Percentiles rank a stretch among this genome's conserved stretches.
These are phyloP conservation scores for Bothriochloa decipiens DNA, from an alignment of 176 grass and related monocot genomes.

Conservation along the genomic window DNA sequence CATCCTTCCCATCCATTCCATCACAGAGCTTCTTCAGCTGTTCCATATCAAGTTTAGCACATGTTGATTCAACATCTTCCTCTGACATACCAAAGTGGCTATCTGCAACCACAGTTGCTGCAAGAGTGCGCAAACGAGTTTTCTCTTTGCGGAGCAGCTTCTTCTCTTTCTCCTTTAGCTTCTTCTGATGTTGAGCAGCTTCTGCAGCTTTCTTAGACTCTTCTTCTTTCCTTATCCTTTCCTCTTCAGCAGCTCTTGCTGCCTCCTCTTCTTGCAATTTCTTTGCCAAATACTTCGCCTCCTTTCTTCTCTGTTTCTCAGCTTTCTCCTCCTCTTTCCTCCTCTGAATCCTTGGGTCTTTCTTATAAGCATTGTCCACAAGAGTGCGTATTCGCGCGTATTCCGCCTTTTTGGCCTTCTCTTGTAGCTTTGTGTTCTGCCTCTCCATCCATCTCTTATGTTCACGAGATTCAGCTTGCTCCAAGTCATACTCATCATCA, in stretches of 20 bases:
- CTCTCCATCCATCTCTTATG: constrained; percentile 99
- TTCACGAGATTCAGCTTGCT: constrained; percentile 97
- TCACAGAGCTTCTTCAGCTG: constrained; percentile 71
- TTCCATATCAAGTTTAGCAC: constrained; percentile 68
- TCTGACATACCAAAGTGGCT: constrained; percentile 57
- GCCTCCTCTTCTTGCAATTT: constrained; percentile 93
- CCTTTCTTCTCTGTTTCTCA: constrained; percentile 86
- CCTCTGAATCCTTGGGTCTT: constrained; percentile 87
- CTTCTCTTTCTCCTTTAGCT: constrained; percentile 95
- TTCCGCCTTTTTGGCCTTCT: constrained; percentile 89
- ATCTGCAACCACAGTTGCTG: constrained; percentile 43
- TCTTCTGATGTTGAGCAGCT: constrained; percentile 78
- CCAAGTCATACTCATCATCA: constrained; percentile 92
- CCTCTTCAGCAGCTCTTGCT: constrained; percentile 72
- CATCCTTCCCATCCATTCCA: constrained; percentile 68
- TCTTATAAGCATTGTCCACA: constrained; percentile 92
- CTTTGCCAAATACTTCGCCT: constrained; percentile 79
- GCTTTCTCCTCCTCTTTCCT: constrained; percentile 91
- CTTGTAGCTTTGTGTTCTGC: constrained; percentile 84
- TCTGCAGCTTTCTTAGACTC: constrained; percentile 76
- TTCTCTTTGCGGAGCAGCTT: constrained; percentile 92
- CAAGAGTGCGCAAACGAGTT: constrained; percentile 65
- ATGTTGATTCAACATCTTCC: constrained; percentile 76
- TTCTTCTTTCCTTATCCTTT: constrained; percentile 78
- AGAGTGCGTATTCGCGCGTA: constrained; percentile 72